Evolutionary conservation across 2,329 filamentous ascomycete genomes (phyloP).

Genomic region (Epichloe bromicola): DNA sequence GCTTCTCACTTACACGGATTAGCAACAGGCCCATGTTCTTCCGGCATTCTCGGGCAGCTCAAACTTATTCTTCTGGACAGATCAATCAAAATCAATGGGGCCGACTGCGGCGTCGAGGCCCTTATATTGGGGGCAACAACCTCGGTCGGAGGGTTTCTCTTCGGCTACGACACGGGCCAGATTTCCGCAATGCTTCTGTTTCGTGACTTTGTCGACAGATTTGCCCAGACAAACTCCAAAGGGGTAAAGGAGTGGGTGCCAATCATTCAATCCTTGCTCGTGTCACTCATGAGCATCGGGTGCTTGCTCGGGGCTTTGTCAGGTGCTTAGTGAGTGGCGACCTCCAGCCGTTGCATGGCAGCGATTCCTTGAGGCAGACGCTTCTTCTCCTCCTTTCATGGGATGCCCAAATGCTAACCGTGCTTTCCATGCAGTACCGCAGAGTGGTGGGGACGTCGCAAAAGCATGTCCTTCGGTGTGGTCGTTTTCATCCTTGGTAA

Average conservation of each 20-base stretch:
- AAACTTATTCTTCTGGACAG: slow-evolving; percentile 10
- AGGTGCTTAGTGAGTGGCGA: slow-evolving; percentile 29
- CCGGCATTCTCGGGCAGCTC: not conserved
- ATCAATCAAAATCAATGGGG: slow-evolving; percentile 29
- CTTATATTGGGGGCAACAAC: slow-evolving; percentile 36
- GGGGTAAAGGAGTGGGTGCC: slow-evolving; percentile 26
- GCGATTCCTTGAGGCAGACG: not conserved
- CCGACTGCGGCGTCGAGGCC: slow-evolving; percentile 27
- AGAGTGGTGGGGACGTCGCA: slow-evolving; percentile 44
- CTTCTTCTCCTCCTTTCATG: not conserved
- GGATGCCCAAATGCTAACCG: not conserved
- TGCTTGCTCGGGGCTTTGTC: slow-evolving; percentile 40
- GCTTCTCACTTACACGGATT: not conserved
- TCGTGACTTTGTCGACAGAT: slow-evolving; percentile 41
- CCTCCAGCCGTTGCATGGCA: not conserved
- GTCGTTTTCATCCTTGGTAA: slow-evolving; percentile 51
- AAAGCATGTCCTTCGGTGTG: slow-evolving; percentile 39
- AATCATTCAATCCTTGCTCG: slow-evolving; percentile 36
- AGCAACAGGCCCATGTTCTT: not conserved
- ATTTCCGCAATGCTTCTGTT: slow-evolving; percentile 40
- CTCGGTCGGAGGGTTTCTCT: slow-evolving; percentile 48
- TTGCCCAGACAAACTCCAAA: slow-evolving; percentile 31
- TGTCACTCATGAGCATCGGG: slow-evolving; percentile 43
- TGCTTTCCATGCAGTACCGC: slow-evolving; percentile 25
- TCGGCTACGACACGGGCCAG: slow-evolving; percentile 51